Base-by-base conservation (phyloP, 1,284 basidiomycete species). In the Sutorius eximius region DNA sequence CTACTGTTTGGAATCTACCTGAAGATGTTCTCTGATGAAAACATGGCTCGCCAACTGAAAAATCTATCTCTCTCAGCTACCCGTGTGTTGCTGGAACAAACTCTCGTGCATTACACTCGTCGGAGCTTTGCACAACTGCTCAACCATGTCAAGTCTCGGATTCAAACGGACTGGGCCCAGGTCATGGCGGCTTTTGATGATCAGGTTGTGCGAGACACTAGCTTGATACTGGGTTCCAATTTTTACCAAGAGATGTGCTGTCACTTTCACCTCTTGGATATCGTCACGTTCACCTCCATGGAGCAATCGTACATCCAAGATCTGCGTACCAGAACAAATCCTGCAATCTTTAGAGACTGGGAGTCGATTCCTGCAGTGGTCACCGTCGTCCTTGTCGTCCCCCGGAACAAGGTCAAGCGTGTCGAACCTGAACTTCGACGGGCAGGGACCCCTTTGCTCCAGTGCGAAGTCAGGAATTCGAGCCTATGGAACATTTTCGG, bases 1-100 rank as follows among this genome's bases (percentile, higher is more conserved):
- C 61, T 79, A 29, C 61, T 85, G 5, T 80, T 76, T 49, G 65
- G 69, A 9, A 62, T 83, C 9, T 84, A 85, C 60, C 61, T 68
- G 15, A 61, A 71, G 16, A 75, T 84, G 72, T 85, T 84, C 34
- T 46, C 55, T 2, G 55, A 67, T 3, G 62, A 67, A 44, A 58
- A 66, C 32, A 24, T 59, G 37, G 22, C 37, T 10, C 55, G 56
- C 40, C 56, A 48, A n/a, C 8, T 61, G 27, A 42, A 51, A 38
- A 59, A 52, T 22, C 4, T 53, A n/a, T 51, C 50, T 30, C 11
- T 43, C 2, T 64, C 57, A 13, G 1, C 22, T 5, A 37, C 22
- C 2, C 54, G 47, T 20, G 42, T 44, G 11, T 0, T 53, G n/a
- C 45, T 36, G 1, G 48, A 53, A 11, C 34, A 32, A 5, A 56